These are phyloP conservation scores for Myriosclerotinia scirpicola DNA, from an alignment of 2,329 filamentous ascomycete genomes.

Conservation along the genomic window DNA sequence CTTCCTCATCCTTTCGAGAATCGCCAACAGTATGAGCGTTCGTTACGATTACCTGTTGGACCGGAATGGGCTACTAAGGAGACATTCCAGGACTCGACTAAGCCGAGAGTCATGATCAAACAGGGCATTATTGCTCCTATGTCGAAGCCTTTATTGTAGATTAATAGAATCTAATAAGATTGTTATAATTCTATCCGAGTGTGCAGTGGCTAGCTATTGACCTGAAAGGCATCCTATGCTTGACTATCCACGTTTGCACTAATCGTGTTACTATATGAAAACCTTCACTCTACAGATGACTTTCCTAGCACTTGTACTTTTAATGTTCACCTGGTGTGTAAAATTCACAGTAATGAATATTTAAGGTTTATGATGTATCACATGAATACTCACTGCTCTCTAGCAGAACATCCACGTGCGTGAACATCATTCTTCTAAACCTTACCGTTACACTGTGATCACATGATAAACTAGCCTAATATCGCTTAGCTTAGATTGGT, in stretches of 20 bases:
- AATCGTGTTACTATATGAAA: background rate
- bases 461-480: too few species aligned
- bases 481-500: too few species aligned
- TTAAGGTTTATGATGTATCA: too few species aligned
- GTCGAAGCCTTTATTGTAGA: slow-evolving; percentile 62
- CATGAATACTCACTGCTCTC: too few species aligned
- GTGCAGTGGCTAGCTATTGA: background rate
- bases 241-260: too few species aligned
- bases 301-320: background rate
- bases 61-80: slow-evolving; percentile 97
- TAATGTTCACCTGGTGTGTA: too few species aligned
- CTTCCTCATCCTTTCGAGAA: slow-evolving; percentile 91
- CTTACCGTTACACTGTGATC: too few species aligned
- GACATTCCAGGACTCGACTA: slow-evolving; percentile 84
- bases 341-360: too few species aligned
- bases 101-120: slow-evolving; percentile 87
- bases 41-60: slow-evolving; percentile 80
- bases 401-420: too few species aligned
- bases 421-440: too few species aligned
- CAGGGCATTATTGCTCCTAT: slow-evolving; percentile 87
- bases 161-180: background rate
- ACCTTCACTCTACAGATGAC: background rate
- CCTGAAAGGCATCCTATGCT: too few species aligned
- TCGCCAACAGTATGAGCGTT: slow-evolving; percentile 84
- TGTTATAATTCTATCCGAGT: background rate